Evolutionary conservation across 225 moss, liverwort and hornwort genomes (phyloP), one percentile per base, ranked within the genome.

Genomic region (Antitrichia curtipendula): DNA sequence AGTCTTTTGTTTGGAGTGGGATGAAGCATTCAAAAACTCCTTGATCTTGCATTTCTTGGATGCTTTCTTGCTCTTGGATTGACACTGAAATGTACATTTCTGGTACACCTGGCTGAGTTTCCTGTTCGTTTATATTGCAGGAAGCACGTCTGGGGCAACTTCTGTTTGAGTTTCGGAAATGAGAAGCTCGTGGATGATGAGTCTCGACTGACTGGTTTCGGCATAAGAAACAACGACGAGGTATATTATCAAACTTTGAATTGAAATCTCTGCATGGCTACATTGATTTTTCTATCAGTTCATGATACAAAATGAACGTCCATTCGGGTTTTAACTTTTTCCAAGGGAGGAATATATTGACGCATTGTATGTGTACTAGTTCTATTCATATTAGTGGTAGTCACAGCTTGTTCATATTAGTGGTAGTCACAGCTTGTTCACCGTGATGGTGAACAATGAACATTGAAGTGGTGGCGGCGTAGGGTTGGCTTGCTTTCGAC

Each of bases 101-200:
- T 72, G 41, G 11, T 58, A 12, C 19, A 27, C 34, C 27, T n/a
- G 18, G 6, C 27, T 65, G 9, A 71, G 17, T 63, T 21, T 83
- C 62, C 53, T 14, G 4, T 21, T 25, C 32, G 58, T 57, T 47
- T 82, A 61, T 38, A 34, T 76, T 24, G 64, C 94, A 99, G 97
- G 99, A 96, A 95, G 89, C 96, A 99, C 81, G 99, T 99, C 28
- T 99, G 99, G 99, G 95, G 95, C 81, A 97, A 97, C 69, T 99
- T 97, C 74, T 99, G 96, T 90, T 94, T 99, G 57, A 78, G 88
- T 52, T 94, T 92, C 87, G 95, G 95, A 81, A 93, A 92, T 47
- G 91, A 92, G 84, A 99, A 99, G 87, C 89, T 99, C 53, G 91
- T 97, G 68, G 92, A 93, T 74, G 95, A 97, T 58, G 90, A 89